Evolutionary conservation across 2,329 filamentous ascomycete species (phyloP).

Genomic region (Aspergillus jensenii): DNA sequence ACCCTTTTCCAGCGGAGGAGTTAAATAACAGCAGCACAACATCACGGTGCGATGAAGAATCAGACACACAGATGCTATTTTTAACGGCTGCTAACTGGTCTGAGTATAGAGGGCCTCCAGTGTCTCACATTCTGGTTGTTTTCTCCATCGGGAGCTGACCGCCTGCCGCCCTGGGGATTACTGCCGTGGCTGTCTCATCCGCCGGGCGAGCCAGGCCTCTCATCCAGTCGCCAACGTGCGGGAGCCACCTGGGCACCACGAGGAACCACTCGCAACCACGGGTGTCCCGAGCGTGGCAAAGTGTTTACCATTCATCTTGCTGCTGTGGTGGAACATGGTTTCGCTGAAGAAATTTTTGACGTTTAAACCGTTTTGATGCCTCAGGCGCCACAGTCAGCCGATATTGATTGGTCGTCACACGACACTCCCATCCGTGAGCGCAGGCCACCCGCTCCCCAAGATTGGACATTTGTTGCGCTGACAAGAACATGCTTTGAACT

Average conservation of each 20-base stretch:
- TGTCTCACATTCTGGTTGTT: conserved; percentile 1
- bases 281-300: background rate
- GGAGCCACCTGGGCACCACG: background rate
- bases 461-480: too few relatives aligned
- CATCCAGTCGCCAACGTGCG: background rate
- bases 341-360: background rate
- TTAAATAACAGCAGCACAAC: conserved; percentile 1
- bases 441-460: too few relatives aligned
- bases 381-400: background rate
- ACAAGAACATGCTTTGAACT: too few relatives aligned
- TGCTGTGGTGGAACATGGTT: background rate
- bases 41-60: background rate
- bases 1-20: background rate
- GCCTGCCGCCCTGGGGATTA: background rate
- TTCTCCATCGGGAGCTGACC: background rate
- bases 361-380: background rate
- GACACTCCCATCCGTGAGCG: background rate
- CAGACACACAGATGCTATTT: conserved; percentile 7
- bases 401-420: background rate
- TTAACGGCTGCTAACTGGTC: conserved; percentile 7
- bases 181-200: background rate
- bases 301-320: background rate
- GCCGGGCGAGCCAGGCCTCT: background rate
- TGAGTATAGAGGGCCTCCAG: background rate
- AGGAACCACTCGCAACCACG: background rate